A percentile compares a stretch with the other conserved stretches of the same genome.
These are phyloP conservation scores for Mycogone perniciosa DNA, from an alignment of 2,329 filamentous ascomycete species.

Conservation along the genomic window DNA sequence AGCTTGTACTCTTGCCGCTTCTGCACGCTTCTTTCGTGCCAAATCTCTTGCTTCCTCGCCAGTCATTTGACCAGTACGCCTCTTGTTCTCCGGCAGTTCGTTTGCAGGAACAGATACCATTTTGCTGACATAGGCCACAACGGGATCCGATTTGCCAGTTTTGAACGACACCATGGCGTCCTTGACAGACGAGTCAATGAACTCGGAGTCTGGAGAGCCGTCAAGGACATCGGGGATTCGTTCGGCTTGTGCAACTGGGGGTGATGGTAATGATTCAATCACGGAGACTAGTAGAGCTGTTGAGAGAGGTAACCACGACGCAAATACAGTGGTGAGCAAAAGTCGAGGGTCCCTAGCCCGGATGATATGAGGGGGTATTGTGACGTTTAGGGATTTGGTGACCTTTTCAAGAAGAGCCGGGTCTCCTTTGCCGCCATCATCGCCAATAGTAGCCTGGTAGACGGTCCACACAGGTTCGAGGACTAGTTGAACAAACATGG, in stretches of 20 bases:
- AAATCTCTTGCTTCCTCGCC: conserved; percentile 87
- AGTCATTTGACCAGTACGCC: conserved; percentile 63
- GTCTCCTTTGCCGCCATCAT: conserved; percentile 77
- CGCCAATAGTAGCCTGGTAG: conserved; percentile 83
- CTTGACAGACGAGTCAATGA: conserved; percentile 62
- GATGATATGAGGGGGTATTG: conserved; percentile 74
- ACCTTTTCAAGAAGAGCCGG: conserved; percentile 83
- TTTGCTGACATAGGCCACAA: conserved; percentile 95
- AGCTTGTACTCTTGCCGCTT: conserved; percentile 74
- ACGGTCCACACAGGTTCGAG: conserved; percentile 95
- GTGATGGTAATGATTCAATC: conserved; percentile 85
- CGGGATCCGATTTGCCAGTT: conserved; percentile 61
- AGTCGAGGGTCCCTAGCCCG: conserved; percentile 78
- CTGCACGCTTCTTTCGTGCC: conserved; percentile 80
- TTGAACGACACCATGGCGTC: conserved; percentile 81
- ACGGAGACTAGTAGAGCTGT: conserved; percentile 90
- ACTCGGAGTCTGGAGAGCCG: conserved; percentile 67
- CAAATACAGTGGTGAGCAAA: conserved; percentile 79
- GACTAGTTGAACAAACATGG: conserved; percentile 95
- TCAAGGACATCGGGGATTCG: conserved; percentile 75
- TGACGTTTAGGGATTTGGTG: conserved; percentile 81
- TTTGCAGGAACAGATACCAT: conserved; percentile 95
- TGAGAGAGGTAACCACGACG: conserved; percentile 85
- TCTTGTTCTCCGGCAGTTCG: conserved; percentile 81
- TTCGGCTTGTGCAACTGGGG: conserved; percentile 69